phyloP scores from a whole-genome alignment of 441 rosid genomes.

The Manihot esculenta region DNA sequence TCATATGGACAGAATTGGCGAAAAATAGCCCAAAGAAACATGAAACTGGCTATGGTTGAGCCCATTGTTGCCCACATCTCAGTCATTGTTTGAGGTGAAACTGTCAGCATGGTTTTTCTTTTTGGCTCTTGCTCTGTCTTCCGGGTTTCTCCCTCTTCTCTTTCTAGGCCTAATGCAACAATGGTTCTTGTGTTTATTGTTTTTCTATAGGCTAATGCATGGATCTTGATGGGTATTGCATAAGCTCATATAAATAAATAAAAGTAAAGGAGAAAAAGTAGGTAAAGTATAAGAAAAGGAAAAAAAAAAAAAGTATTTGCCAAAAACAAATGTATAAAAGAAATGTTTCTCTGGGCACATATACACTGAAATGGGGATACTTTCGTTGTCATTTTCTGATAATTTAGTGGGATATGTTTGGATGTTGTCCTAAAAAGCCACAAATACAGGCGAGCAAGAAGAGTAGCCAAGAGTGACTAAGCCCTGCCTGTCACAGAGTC shows the following conservation, averaged over 20 bases:
- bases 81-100: constrained; percentile 36
- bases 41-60: constrained; percentile 55
- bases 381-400: background rate
- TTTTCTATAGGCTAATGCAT: background rate
- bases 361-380: background rate
- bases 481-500: background rate
- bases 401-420: constrained; percentile 11
- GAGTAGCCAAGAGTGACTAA: too few relatives aligned
- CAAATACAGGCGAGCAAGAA: background rate
- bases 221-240: background rate
- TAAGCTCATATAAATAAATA: background rate
- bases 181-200: background rate
- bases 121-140: background rate
- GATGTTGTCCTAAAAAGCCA: background rate
- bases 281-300: background rate
- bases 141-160: background rate
- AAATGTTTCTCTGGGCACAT: background rate
- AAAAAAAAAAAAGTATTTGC: background rate
- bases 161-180: background rate
- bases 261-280: background rate
- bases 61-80: constrained; percentile 62
- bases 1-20: constrained; percentile 56
- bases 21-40: constrained; percentile 58
- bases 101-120: background rate
- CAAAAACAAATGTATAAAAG: background rate